Base-by-base conservation (phyloP, 305 asterid genomes). In the Fraxinus velutina region DNA sequence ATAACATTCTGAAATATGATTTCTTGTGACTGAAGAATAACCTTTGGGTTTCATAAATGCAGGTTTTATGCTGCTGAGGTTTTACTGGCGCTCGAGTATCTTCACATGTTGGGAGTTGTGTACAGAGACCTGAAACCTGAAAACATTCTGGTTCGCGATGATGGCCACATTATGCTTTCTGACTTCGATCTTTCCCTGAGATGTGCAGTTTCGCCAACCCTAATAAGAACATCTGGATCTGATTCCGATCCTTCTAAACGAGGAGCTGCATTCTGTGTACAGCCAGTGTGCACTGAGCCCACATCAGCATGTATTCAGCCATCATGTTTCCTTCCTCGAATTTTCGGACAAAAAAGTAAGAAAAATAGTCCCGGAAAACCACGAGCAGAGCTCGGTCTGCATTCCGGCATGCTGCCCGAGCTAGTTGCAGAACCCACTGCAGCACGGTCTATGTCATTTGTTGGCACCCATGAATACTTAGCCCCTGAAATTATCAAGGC, bases 1-100 rank as follows among this genome's bases (percentile, higher is more conserved):
- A 22, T 0, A 19, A 57, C 13, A 19, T 57, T 57, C 66, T 17
- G 72, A 62, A 21, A 21, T 22, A 62, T 62, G 33, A 19, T 22
- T 24, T 62, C n/a, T 4, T 9, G 15, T 13, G n/a, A 62, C 72
- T 21, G 32, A 22, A 24, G 72, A 8, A 62, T 62, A 2, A 62
- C 5, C 72, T 22, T 24, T 24, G 6, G 34, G 73, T 82, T 75
- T 52, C 60, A 19, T 6, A 66, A 12, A 76, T 76, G 50, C 94
- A 96, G 99, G 85, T 96, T 96, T 86, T 96, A 96, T 77, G 98
- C 99, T 19, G 99, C 99, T 0, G 99, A 96, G 89, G 97, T 94
- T 85, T 90, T 94, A 12, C 66, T 96, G 86, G 98, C 98, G 13
- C 91, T 96, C 0, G 99, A 96, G 87, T 96, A 96, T 90, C 97